Base-by-base conservation (phyloP, 306 rosid species). In the Inga leiocalycina region DNA sequence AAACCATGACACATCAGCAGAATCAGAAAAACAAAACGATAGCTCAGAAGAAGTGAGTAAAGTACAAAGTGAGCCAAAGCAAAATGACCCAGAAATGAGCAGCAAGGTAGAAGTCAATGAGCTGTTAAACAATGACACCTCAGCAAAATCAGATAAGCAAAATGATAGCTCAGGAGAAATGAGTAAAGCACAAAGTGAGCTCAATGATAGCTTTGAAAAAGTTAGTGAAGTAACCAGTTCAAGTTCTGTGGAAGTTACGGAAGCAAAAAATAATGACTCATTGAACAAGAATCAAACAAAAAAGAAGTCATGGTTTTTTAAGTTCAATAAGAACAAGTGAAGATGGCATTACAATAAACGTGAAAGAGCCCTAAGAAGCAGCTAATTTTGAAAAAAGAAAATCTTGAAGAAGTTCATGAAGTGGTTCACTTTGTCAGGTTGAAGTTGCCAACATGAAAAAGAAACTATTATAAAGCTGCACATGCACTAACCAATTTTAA, bases 401-500 rank as follows among this genome's bases (percentile, higher is more conserved):
- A 70, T 3, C 74, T 48, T 69, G 22, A 2, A 75, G 44, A 81
- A 34, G 65, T 71, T 75, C 71, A 66, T 13, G 56, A 78, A 79
- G 62, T 30, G 52, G 67, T 61, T 61, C 30, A 57, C 65, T 2
- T 8, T n/a, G 14, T n/a, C 4, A 49, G 74, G 70, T 30, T 73
- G 52, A 81, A 51, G 65, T 22, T 71, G 64, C 52, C 16, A 68
- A 32, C 41, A 46, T 13, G 8, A 85, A 46, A 59, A 80, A 5
- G 43, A 39, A n/a, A 80, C 37, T 76, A 68, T 44, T 70, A 67
- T 52, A 48, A 22, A 76, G 68, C 2, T 77, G 15, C 24, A 74
- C 27, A 68, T 71, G 69, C 37, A 74, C 51, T 74, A 81, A 68
- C 16, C 69, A 80, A 77, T 72, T 79, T 81, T 74, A n/a, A 74